Percentiles rank a stretch among this genome's conserved stretches.
These are phyloP conservation scores for Juglanconis juglandina DNA, from an alignment of 2,329 filamentous ascomycete genomes.

Conservation along the genomic window DNA sequence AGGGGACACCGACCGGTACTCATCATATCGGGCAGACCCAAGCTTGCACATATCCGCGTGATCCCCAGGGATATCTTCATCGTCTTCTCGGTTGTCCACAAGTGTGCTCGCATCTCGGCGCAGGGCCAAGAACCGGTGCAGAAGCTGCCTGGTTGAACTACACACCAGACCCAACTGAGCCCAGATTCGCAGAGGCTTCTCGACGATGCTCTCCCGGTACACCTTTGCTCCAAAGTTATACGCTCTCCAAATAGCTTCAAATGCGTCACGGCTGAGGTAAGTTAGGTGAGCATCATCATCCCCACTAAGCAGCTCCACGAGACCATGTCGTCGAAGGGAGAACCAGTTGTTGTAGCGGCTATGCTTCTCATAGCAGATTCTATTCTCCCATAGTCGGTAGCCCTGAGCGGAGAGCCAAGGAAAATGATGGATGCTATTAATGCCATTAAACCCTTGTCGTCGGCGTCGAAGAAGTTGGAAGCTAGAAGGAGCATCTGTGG, in stretches of 20 bases:
- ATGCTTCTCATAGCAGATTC: constrained; percentile 28
- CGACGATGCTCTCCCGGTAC: constrained; percentile 25
- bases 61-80: constrained; percentile 33
- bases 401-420: constrained; percentile 29
- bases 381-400: constrained; percentile 25
- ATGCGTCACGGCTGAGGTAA: constrained; percentile 24
- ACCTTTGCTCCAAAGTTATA: constrained; percentile 33
- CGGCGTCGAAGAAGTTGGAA: constrained; percentile 23
- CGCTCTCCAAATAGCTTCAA: constrained; percentile 29
- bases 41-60: constrained; percentile 41
- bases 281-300: constrained; percentile 20
- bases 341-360: constrained; percentile 23
- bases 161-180: constrained; percentile 7
- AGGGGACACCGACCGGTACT: constrained; percentile 26
- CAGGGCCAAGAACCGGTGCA: constrained; percentile 16
- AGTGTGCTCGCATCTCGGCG: constrained; percentile 27
- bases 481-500: constrained; percentile 27
- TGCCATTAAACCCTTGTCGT: constrained; percentile 24
- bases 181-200: constrained; percentile 1
- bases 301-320: constrained; percentile 27
- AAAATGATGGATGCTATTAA: constrained; percentile 28
- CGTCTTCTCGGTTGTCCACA: constrained; percentile 28
- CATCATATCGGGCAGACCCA: constrained; percentile 24
- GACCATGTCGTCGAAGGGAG: constrained; percentile 22
- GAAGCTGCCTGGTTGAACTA: not conserved